Evolutionary conservation across 306 rosid species (phyloP).

Genomic region (Urtica urens): DNA sequence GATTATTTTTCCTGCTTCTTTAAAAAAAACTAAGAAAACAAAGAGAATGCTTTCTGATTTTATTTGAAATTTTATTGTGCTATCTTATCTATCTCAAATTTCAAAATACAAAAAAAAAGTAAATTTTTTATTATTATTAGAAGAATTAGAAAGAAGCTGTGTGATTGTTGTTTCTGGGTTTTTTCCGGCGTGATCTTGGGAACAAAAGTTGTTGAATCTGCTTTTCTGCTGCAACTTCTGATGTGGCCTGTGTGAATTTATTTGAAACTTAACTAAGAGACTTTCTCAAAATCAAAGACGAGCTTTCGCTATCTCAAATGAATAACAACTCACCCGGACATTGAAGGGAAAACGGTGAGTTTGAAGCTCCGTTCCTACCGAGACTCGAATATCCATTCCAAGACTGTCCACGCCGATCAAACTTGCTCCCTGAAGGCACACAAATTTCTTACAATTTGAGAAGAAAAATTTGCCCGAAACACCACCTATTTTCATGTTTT

Average conservation of each 20-base stretch:
- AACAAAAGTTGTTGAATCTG: slow-evolving; percentile 79
- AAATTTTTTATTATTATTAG: too few relatives aligned
- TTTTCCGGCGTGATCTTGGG: slow-evolving; percentile 61
- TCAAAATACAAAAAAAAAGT: too few relatives aligned
- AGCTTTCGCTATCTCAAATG: too few relatives aligned
- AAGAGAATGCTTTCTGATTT: too few relatives aligned
- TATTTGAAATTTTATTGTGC: too few relatives aligned
- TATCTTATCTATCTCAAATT: too few relatives aligned
- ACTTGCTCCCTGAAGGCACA: slow-evolving; percentile 51
- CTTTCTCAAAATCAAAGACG: too few relatives aligned
- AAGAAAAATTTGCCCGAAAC: neutral
- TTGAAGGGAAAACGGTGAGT: slow-evolving; percentile 86
- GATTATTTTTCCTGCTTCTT: too few relatives aligned
- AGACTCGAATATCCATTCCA: slow-evolving; percentile 80
- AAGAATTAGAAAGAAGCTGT: slow-evolving; percentile 14
- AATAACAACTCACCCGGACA: slow-evolving; percentile 69
- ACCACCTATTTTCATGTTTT: too few relatives aligned
- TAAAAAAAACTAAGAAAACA: too few relatives aligned
- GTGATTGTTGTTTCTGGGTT: slow-evolving; percentile 29
- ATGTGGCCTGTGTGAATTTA: slow-evolving; percentile 44
- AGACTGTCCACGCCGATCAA: slow-evolving; percentile 86
- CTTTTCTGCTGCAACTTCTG: slow-evolving; percentile 60
- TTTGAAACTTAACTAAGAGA: too few relatives aligned
- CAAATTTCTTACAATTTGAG: neutral
- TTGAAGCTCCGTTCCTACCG: slow-evolving; percentile 53